Conservation (phyloP, 208 protist species). For the Leishmania aethiopica region DNA sequence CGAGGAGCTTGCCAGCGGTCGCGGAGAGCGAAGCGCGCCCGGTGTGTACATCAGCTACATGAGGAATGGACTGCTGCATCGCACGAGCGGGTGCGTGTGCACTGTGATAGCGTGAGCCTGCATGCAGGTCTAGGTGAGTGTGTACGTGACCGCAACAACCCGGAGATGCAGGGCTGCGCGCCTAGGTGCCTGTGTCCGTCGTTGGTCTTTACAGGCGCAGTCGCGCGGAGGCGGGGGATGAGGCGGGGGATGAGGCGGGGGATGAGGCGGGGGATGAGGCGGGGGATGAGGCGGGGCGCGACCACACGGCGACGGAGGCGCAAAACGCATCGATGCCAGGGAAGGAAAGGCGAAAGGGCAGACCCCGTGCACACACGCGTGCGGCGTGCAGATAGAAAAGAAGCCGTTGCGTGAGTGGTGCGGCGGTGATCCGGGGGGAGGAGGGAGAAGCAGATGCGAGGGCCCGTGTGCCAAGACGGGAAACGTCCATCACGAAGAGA, state of each 20-base stretch:
- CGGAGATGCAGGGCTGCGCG: background rate
- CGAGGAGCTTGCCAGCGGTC: background rate
- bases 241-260: background rate
- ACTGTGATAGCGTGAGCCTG: background rate
- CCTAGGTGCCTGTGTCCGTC: background rate
- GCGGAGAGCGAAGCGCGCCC: background rate
- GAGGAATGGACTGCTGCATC: background rate
- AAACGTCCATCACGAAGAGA: background rate
- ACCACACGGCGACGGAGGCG: background rate
- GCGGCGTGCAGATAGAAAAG: too few species aligned
- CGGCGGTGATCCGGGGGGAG: background rate
- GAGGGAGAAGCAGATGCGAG: background rate
- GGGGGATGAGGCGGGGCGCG: background rate
- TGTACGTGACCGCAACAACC: background rate
- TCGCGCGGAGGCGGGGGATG: background rate
- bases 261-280: background rate
- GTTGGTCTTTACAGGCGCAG: background rate
- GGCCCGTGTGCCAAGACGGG: too few species aligned
- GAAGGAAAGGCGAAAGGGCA: too few species aligned
- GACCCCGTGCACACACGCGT: too few species aligned
- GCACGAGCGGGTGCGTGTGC: background rate
- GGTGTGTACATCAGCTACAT: background rate
- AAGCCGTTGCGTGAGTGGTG: too few species aligned
- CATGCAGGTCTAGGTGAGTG: background rate
- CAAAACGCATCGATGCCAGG: background rate